A percentile compares a stretch with the other conserved stretches of the same genome.
These are phyloP conservation scores for Porogramme epimiltina DNA, from an alignment of 1,284 basidiomycete species.

Conservation along the genomic window DNA sequence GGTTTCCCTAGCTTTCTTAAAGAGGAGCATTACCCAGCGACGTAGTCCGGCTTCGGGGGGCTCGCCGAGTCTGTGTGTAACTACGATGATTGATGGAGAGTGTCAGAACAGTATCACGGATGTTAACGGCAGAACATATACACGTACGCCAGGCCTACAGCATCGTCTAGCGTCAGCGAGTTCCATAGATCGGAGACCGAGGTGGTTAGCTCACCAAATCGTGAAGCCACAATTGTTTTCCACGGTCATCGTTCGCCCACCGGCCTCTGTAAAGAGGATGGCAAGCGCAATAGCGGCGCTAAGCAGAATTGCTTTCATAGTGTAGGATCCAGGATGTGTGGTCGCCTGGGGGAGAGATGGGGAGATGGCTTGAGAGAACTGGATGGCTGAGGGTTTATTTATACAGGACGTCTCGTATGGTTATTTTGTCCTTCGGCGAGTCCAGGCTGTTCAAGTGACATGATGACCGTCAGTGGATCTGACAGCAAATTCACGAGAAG, in stretches of 20 bases:
- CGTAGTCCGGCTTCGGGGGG: constrained; percentile 27
- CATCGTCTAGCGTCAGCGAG: neutral
- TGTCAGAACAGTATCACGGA: neutral
- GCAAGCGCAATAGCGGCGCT: no score
- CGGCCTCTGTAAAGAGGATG: constrained; percentile 10
- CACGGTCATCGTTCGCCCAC: constrained; percentile 13
- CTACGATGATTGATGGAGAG: neutral
- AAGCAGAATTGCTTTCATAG: no score
- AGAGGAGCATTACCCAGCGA: constrained; percentile 37
- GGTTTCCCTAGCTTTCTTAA: neutral
- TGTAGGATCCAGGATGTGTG: no score
- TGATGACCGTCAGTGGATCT: no score
- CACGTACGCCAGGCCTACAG: neutral
- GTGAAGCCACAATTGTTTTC: constrained; percentile 18
- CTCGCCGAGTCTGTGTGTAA: constrained; percentile 36
- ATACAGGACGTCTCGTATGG: no score
- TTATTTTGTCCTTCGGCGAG: no score
- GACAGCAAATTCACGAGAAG: no score
- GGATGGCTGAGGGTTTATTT: no score
- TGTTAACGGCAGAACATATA: no score
- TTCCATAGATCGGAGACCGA: neutral
- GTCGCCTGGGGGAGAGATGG: no score
- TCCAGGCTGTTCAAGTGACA: no score
- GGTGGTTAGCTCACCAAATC: constrained; percentile 10
- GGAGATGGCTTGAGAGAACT: no score